Conservation (phyloP, 345 rosid genomes). For the Dipteronia dyeriana region DNA sequence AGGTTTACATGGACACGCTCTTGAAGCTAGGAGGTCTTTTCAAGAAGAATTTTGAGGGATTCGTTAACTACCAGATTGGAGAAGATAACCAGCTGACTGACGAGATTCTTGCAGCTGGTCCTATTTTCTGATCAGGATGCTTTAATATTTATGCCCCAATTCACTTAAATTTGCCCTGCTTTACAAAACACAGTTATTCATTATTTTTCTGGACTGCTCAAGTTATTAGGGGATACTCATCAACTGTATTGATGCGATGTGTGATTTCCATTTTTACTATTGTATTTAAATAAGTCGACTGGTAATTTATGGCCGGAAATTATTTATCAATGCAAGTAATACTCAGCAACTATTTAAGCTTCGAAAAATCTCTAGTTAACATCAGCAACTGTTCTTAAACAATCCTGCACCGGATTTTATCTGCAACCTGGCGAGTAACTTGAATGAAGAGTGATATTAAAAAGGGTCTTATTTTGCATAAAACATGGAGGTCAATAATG, state of each 20-base stretch:
- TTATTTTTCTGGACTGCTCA: neutral
- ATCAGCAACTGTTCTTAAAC: too few relatives aligned
- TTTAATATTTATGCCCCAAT: neutral
- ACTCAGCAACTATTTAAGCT: too few relatives aligned
- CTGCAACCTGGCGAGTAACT: too few relatives aligned
- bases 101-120: conserved; percentile 88
- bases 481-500: too few relatives aligned
- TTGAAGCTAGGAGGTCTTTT: conserved; percentile 82
- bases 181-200: neutral
- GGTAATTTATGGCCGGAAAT: neutral
- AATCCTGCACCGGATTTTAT: too few relatives aligned
- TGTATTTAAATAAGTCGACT: neutral
- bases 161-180: neutral
- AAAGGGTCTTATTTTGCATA: too few relatives aligned
- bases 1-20: conserved; percentile 64
- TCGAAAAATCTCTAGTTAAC: too few relatives aligned
- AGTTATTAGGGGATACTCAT: too few relatives aligned
- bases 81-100: conserved; percentile 63
- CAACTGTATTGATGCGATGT: neutral
- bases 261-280: neutral
- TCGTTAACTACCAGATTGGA: conserved; percentile 76
- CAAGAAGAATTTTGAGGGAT: conserved; percentile 72
- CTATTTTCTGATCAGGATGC: conserved; percentile 40
- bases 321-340: neutral
- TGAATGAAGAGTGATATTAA: too few relatives aligned